Evolutionary conservation across 1,284 basidiomycete genomes (phyloP), one percentile per base, ranked within the genome.

Genomic region (Trametes pubescens): DNA sequence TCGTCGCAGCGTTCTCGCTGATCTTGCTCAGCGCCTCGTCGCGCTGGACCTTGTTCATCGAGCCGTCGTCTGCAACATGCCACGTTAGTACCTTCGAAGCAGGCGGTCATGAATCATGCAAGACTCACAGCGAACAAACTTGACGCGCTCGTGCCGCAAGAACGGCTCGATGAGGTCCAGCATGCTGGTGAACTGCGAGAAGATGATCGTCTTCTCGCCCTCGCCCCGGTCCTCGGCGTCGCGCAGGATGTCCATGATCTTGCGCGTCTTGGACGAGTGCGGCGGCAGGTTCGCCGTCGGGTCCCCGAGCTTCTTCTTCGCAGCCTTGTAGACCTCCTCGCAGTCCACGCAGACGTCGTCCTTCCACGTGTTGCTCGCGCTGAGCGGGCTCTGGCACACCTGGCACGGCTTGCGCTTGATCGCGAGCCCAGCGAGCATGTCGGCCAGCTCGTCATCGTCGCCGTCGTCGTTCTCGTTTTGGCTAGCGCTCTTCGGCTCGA

Each of bases 101-200:
- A 9, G 18, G 4, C 11, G 16, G 35, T 0, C 18, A 6, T 34
- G 49, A 32, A 3, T n/a, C 37, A 35, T 24, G 16, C 9, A 21
- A 48, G 14, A 86, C 94, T 80, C 73, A 96, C 95, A 98, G 71
- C 96, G 87, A 24, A 94, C 93, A 74, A 87, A 96, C 58, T 83
- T 82, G 69, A 95, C 82, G 0, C 86, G 85, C 7, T 85, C 80
- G 3, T 84, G 81, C 24, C 80, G 78, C 72, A 99, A 80, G 78
- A 96, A 96, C 0, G 90, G 91, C 77, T 96, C 89, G 52, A 98
- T 82, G 59, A 98, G 74, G 76, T 96, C 88, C 61, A 99, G 80
- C 88, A 98, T 96, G 13, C 86, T 86, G 0, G 96, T 98, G 75
- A 98, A 99, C 73, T 96, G 91, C 1, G 88, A 91, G 73, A 93